Conservation (phyloP, 179 eudicot genomes). For the Patellifolia procumbens region DNA sequence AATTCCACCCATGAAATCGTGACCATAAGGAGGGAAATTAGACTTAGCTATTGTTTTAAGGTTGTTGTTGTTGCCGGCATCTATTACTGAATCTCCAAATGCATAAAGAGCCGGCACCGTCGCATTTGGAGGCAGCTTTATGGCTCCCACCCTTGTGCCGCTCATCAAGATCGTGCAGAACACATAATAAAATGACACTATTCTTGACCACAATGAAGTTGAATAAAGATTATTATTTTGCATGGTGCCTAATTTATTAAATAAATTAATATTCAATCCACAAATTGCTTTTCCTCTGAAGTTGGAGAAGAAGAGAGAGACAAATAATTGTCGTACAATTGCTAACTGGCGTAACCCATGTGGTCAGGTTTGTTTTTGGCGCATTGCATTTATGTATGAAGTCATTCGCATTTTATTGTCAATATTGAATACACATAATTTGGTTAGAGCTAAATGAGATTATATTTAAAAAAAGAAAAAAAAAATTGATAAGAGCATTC, state of each 20-base stretch:
- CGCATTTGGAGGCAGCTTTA: constrained; percentile 28
- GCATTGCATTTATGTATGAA: neutral
- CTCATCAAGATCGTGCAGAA: neutral
- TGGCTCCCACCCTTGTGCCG: neutral
- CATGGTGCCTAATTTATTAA: constrained; percentile 18
- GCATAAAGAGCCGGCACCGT: constrained; percentile 40
- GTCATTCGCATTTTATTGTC: no score
- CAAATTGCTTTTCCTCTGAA: neutral
- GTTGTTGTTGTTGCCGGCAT: constrained; percentile 55
- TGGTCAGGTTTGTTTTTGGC: neutral
- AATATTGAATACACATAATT: no score
- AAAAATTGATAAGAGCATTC: no score
- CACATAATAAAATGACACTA: neutral
- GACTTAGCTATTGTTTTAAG: constrained; percentile 29
- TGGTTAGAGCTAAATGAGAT: no score
- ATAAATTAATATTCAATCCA: neutral
- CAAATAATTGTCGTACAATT: neutral
- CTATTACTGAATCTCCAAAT: constrained; percentile 59
- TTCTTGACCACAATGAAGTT: neutral
- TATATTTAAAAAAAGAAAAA: no score
- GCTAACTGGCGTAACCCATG: neutral
- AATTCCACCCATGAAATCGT: constrained; percentile 42
- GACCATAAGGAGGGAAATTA: constrained; percentile 54
- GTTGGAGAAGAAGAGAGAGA: neutral
- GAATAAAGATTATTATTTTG: neutral